Evolutionary conservation across 805 yeast genomes (phyloP), one percentile per base, ranked within the genome.

Genomic region (Wickerhamomyces ciferrii): DNA sequence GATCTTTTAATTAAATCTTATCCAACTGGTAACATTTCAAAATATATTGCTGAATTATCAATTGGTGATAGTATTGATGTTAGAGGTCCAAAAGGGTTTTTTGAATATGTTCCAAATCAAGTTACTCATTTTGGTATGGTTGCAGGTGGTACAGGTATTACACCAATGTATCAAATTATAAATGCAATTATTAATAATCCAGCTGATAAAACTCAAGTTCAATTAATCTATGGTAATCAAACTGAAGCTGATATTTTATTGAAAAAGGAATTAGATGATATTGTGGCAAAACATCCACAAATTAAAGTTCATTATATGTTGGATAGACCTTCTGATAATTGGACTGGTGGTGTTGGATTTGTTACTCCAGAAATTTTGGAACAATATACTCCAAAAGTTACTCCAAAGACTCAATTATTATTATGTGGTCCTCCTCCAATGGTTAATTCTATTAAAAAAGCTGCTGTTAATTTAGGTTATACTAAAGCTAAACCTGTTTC

Each of bases 91-190:
- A 87, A 87, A 69, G 97, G 98, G 8, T 80, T 80, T 59, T 89
- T 87, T 74, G 76, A 81, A 51, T 91, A 91, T 70, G 72, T 79
- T 44, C 89, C 95, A 55, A 87, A 87, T 68, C 81, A 84, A 82
- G 82, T 78, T 47, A 70, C 75, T 48, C 75, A 77, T 49, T 74
- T 91, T 49, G 89, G 85, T 45, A 91, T 91, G 97, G 82, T 92
- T 54, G 96, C 96, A 38, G 97, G 97, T 55, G 98, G 97, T 60
- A 88, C 97, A 35, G 97, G 97, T 65, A 85, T 90, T 59, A 85
- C 97, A 8, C 97, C 97, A 63, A 90, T 90, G 97, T 88, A 81
- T 68, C 97, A 90, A 72, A 83, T 90, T 55, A 81, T 91, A 55
- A 85, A 87, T 56, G 87, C 95, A 14, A 83, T 91, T 54, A 81